These are phyloP conservation scores for Cryptococcus sp. DNA, from an alignment of 1,284 basidiomycete species.

Conservation along the genomic window DNA sequence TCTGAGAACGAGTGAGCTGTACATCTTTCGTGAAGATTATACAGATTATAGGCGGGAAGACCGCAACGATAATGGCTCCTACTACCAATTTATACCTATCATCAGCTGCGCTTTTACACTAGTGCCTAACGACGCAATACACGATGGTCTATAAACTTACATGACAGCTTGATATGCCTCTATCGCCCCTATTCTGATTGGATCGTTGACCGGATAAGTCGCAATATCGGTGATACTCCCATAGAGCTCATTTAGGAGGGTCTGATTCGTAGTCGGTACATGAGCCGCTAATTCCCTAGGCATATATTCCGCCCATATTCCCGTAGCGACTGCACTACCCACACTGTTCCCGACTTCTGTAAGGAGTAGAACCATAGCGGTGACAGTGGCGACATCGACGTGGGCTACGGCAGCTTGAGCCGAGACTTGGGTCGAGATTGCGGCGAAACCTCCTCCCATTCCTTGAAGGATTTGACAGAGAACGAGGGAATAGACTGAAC, in stretches of 20 bases:
- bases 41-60: conserved; percentile 45
- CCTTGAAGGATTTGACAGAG: conserved; percentile 55
- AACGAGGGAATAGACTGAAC: conserved; percentile 50
- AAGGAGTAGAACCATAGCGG: conserved; percentile 68
- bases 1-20: conserved; percentile 49
- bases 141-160: conserved; percentile 18
- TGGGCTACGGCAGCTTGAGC: conserved; percentile 75
- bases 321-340: conserved; percentile 50
- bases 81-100: conserved; percentile 34
- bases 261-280: conserved; percentile 49
- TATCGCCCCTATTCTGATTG: conserved; percentile 59
- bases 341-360: conserved; percentile 55
- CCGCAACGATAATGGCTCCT: conserved; percentile 40
- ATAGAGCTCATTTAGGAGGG: conserved; percentile 50
- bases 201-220: conserved; percentile 53
- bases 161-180: conserved; percentile 45
- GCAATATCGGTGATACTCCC: conserved; percentile 55
- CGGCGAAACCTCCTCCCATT: conserved; percentile 59
- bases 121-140: conserved; percentile 1
- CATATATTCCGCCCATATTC: conserved; percentile 40
- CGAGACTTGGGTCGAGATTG: conserved; percentile 64
- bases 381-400: conserved; percentile 72
- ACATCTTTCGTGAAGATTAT: conserved; percentile 44
- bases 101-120: background rate
- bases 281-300: conserved; percentile 57